Base-by-base conservation (phyloP, 345 rosid species). In the Eucalyptus sp. region DNA sequence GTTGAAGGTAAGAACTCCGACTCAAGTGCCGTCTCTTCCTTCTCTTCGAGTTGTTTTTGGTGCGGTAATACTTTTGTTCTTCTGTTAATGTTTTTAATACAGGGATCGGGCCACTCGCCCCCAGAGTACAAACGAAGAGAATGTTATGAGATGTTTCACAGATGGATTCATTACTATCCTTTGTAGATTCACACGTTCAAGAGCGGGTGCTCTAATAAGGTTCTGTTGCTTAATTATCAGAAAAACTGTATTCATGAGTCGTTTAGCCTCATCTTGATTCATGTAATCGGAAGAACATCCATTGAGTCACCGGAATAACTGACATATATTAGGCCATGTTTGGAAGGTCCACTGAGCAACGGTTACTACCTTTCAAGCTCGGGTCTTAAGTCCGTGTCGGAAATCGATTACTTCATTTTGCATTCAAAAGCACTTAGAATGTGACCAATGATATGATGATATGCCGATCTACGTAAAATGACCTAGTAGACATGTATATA, bases 111-210 rank as follows among this genome's bases (percentile, higher is more conserved):
- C 27, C 91, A 92, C 86, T 81, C 92, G 5, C 89, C 93, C 29
- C 92, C 91, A 3, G 93, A 90, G 62, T 90, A 87, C 64, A 46
- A 89, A 12, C 92, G 91, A 4, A 79, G 84, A 48, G 88, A 90
- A 81, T 92, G 93, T 44, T 92, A 83, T 43, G 86, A 89, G 44
- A 90, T 92, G 93, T 92, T 92, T 66, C 12, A 62, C 4, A 88
- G 93, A 24, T 92, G 93, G 93, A 79, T 90, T 54, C 93, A 90
- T 89, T 89, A 89, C 84, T 90, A 92, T 88, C 93, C 93, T 27
- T 18, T 92, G 25, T 92, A 89, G 54, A 24, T 58, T 41, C 87
- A 41, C 29, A 20, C 3, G 48, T 6, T 76, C 3, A 76, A 22
- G 83, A 76, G 48, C 0, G 83, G 7, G 48, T 41, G 48, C 48